Base-by-base conservation (phyloP, 805 yeast genomes). In the Yamadazyma akitaensis region DNA sequence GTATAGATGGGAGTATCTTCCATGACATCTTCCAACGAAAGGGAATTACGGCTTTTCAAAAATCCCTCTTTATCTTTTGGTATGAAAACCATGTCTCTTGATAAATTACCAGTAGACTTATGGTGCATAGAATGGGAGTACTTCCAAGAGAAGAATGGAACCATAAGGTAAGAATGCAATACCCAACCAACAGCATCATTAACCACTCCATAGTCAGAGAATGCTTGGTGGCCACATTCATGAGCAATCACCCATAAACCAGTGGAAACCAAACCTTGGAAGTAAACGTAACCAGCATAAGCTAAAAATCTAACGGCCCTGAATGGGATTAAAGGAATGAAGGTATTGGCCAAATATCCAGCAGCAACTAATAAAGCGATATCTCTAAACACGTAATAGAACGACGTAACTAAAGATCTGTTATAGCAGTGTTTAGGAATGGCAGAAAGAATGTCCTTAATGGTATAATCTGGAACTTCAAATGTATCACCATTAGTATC, bases 181-280 rank as follows among this genome's bases (percentile, higher is more conserved):
- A 85, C 63, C 95, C 95, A 88, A 39, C 96, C 96, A 38, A 84
- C 85, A 34, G 80, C 66, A 65, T 88, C 92, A 65, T 88, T 87
- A 53, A 86, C 81, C 70, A 75, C 66, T 34, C 81, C 81, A 61
- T 81, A 82, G 58, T 84, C 87, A 34, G 85, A 76, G 66, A 88
- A 88, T 18, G 96, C 96, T 56, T 81, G 85, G 65, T 88, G 96
- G 50, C 96, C 96, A 73, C 96, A 88, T 67, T 88, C 96, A 67
- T 88, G 96, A 44, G 95, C 94, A 69, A 88, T 61, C 42, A 88
- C 85, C 96, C 96, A 88, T 41, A 84, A 44, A 40, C 96, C 96
- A 26, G 90, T 46, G 31, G 36, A 24, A 31, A 42, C 46, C 24
- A 46, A 35, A 13, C 49, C 46, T 35, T 44, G 51, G 36, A 48